Evolutionary conservation across 768 basidiomycete species (phyloP), one percentile per base, ranked within the genome.

Genomic region (Tricholoma matsutake): DNA sequence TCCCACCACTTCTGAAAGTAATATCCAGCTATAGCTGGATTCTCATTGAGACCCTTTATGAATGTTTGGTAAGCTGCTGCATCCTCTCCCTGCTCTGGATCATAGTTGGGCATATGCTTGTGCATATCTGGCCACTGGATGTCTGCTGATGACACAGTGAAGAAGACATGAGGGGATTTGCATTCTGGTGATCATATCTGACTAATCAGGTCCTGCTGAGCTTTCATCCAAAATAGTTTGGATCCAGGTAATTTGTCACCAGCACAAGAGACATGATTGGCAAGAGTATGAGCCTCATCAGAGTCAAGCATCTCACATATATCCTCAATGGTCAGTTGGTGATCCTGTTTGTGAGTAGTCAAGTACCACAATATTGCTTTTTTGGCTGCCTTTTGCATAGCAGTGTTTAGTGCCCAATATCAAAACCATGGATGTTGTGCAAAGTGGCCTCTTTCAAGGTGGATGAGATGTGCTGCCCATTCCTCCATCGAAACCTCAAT

Each of bases 91-190:
- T n/a, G n/a, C n/a, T n/a, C n/a, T n/a, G n/a, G n/a, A 55, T 67
- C 54, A 32, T 59, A 34, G 20, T 62, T 49, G 3, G 69, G 70
- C 72, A 72, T 73, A 39, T 73, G 70, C 73, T 71, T 47, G n/a
- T n/a, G n/a, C n/a, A n/a, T n/a, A n/a, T n/a, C n/a, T n/a, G n/a
- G n/a, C n/a, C n/a, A n/a, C n/a, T 74, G 71, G 1, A 73, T 60
- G 62, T 72, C 72, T 0, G 73, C 73, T 2, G 71, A 65, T 14
- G 65, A 68, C 5, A 65, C 57, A 4, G 70, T 73, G 54, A 70
- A 64, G 59, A n/a, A n/a, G n/a, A n/a, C n/a, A n/a, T n/a, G n/a
- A n/a, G n/a, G n/a, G n/a, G n/a, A n/a, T n/a, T n/a, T n/a, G n/a
- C n/a, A n/a, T n/a, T n/a, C n/a, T n/a, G n/a, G n/a, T n/a, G n/a